phyloP scores from a whole-genome alignment of 805 yeast genomes.

The Candida tallmaniae region DNA sequence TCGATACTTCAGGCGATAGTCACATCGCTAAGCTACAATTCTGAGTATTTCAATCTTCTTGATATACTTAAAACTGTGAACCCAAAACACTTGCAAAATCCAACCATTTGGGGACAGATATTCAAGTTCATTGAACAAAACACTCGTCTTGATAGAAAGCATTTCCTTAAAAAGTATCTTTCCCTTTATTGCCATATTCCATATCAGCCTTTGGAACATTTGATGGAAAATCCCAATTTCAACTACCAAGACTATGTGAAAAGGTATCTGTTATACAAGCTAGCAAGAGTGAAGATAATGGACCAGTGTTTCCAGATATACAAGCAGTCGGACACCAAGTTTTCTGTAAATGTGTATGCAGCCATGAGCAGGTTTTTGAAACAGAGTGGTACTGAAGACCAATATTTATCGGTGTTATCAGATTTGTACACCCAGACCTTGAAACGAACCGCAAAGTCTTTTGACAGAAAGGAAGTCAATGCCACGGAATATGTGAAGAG shows the following conservation, averaged over 20 bases:
- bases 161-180: not conserved
- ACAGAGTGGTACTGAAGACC: not conserved
- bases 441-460: no score
- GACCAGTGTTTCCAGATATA: constrained; percentile 34
- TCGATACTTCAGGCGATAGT: constrained; percentile 27
- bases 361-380: not conserved
- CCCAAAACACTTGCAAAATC: not conserved
- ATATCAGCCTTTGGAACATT: not conserved
- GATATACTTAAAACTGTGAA: not conserved
- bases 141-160: not conserved
- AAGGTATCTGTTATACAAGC: constrained; percentile 19
- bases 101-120: not conserved
- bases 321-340: constrained; percentile 17
- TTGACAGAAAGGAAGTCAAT: no score
- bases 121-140: not conserved
- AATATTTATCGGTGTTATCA: not conserved
- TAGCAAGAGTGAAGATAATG: constrained; percentile 23
- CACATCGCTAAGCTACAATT: constrained; percentile 29
- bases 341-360: constrained; percentile 7
- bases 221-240: no score
- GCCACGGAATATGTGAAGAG: no score
- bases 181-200: no score
- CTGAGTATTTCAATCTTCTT: constrained; percentile 13
- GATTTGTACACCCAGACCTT: no score
- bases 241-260: constrained; percentile 28